A percentile compares a stretch with the other conserved stretches of the same genome.
phyloP scores from a whole-genome alignment of 2,329 filamentous ascomycete genomes.

The Decorospora gaudefroyi region DNA sequence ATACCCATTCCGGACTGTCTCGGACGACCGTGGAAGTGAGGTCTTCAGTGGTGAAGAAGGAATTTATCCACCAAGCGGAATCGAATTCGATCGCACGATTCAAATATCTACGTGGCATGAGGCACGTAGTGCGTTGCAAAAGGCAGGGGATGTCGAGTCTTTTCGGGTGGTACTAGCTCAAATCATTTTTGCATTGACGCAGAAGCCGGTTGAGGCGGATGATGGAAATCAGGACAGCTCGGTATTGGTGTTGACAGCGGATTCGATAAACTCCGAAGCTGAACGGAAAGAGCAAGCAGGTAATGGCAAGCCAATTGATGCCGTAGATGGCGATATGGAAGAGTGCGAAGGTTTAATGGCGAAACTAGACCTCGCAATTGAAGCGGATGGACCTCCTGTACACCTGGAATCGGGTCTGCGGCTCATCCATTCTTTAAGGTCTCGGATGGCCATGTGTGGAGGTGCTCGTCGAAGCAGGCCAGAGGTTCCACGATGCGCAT shows the following conservation, averaged over 20 bases:
- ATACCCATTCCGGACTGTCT: slow-evolving; percentile 35
- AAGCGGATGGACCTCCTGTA: slow-evolving; percentile 45
- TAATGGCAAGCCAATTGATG: neutral
- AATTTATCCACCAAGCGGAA: neutral
- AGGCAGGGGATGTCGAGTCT: slow-evolving; percentile 50
- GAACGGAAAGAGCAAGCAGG: neutral
- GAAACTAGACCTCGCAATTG: slow-evolving; percentile 39
- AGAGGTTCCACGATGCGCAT: slow-evolving; percentile 15
- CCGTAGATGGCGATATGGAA: slow-evolving; percentile 23
- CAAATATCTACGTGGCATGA: slow-evolving; percentile 52
- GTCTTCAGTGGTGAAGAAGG: slow-evolving; percentile 17
- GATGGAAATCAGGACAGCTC: slow-evolving; percentile 1
- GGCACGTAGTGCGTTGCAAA: slow-evolving; percentile 48
- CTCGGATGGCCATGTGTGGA: slow-evolving; percentile 35
- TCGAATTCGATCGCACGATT: slow-evolving; percentile 46
- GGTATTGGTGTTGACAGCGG: neutral
- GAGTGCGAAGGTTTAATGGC: slow-evolving; percentile 41
- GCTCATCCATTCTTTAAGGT: slow-evolving; percentile 46
- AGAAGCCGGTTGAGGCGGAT: slow-evolving; percentile 44
- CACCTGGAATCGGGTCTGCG: slow-evolving; percentile 50
- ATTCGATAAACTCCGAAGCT: neutral
- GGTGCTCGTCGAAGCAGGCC: slow-evolving; percentile 15
- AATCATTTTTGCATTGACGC: slow-evolving; percentile 54
- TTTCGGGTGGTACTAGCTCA: slow-evolving; percentile 53
- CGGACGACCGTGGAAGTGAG: slow-evolving; percentile 8